Evolutionary conservation across 2,329 filamentous ascomycete species (phyloP), one percentile per base, ranked within the genome.

Genomic region (Cladosporium sp.): DNA sequence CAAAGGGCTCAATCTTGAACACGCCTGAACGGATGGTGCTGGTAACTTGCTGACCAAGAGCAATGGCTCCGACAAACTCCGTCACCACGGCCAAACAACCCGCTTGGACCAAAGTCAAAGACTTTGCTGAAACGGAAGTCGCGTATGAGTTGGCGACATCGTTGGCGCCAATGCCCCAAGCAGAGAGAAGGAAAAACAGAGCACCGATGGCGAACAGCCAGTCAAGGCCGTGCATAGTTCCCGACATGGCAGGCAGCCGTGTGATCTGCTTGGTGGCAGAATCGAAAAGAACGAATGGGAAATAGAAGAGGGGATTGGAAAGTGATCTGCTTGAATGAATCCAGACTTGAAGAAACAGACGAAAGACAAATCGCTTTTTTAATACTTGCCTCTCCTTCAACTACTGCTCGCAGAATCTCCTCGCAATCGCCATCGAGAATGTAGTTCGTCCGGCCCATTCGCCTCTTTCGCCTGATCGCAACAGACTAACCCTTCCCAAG

Each of bases 141-240:
- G 78, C 78, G 64, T 78, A 80, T 0, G 76, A 73, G 63, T 80
- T 80, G 69, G 77, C 77, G 58, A 79, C 77, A 77, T 79, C 77
- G 64, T 76, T 76, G 62, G 74, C 47, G 19, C 28, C 47, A 12
- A 19, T 49, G 20, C 47, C 47, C 81, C 81, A 87, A 42, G 83
- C 83, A 66, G 86, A 83, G 25, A 86, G 79, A 65, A 83, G 82
- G 58, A 83, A 81, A 68, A 86, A 86, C 56, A 86, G 77, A 58
- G 80, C 82, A 71, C 80, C 83, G 52, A 86, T 78, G 64, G 82
- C 83, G 61, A 86, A 81, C 59, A 86, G 42, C 42, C 42, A 28
- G 7, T 45, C 20, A 12, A 45, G 42, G 24, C 42, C 22, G 13
- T 45, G 42, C 42, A 28, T 45, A 4, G 19, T 24, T 22, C 42